A percentile compares a stretch with the other conserved stretches of the same genome.
phyloP scores from a whole-genome alignment of 1,284 basidiomycete species.

The Marasmius oreades region DNA sequence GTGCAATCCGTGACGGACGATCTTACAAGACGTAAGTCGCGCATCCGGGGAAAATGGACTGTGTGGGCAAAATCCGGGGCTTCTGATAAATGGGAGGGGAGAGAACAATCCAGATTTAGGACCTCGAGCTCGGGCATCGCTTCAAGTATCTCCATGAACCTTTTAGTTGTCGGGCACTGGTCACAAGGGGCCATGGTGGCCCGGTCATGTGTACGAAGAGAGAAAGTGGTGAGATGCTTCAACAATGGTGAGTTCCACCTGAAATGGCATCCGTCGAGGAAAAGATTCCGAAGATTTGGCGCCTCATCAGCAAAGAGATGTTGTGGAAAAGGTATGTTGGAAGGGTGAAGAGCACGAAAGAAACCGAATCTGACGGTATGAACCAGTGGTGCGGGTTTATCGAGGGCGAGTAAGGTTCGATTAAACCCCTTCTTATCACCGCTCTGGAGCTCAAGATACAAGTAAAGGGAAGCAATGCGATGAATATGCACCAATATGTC shows the following conservation, averaged over 20 bases:
- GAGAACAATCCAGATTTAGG: slow-evolving; percentile 19
- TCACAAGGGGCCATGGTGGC: slow-evolving; percentile 9
- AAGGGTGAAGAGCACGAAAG: slow-evolving; percentile 6
- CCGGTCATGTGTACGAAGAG: slow-evolving; percentile 11
- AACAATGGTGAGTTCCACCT: slow-evolving; percentile 24
- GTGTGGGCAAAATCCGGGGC: background rate
- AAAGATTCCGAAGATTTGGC: slow-evolving; percentile 27
- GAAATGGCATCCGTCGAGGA: slow-evolving; percentile 25
- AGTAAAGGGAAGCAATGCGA: slow-evolving; percentile 7
- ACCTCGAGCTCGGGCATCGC: slow-evolving; percentile 21
- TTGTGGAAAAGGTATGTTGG: slow-evolving; percentile 15
- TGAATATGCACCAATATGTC: slow-evolving; percentile 10
- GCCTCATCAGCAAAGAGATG: slow-evolving; percentile 22
- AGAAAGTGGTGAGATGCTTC: slow-evolving; percentile 22
- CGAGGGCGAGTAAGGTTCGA: slow-evolving; percentile 6
- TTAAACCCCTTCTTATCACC: background rate
- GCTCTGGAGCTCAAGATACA: slow-evolving; percentile 1
- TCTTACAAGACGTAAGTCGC: too few species aligned
- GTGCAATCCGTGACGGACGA: too few species aligned
- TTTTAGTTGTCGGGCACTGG: slow-evolving; percentile 17
- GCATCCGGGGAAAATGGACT: background rate
- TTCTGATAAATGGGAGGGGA: slow-evolving; percentile 1
- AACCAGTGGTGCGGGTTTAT: slow-evolving; percentile 12
- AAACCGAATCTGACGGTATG: slow-evolving; percentile 6
- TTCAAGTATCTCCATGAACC: slow-evolving; percentile 20